Conservation (phyloP, 139 green algal genomes). For the Micractinium conductrix region DNA sequence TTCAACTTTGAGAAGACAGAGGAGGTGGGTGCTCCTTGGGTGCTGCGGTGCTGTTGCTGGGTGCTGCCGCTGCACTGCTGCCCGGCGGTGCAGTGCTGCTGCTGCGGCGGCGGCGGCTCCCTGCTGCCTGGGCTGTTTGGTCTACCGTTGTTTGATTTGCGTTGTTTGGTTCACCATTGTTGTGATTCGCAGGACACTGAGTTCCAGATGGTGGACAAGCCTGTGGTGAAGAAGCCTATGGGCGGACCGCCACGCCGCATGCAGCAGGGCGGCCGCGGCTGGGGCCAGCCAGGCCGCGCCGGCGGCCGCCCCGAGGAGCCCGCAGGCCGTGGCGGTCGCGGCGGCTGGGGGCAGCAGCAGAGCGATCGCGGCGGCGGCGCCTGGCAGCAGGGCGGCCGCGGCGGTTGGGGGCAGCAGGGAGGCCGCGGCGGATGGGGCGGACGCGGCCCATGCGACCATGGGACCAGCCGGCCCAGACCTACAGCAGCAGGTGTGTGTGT, state of each 20-base stretch:
- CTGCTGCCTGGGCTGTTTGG: no score
- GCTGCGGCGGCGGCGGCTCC: no score
- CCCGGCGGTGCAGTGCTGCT: no score
- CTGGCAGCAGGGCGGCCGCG: not conserved
- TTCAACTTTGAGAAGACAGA: constrained; percentile 97
- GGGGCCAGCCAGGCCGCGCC: constrained; percentile 59
- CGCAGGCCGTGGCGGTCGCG: constrained; percentile 20
- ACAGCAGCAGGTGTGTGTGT: no score
- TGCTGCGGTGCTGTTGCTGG: not conserved
- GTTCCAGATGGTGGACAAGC: constrained; percentile 97
- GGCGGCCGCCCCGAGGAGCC: not conserved
- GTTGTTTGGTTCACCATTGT: not conserved
- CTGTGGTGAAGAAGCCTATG: constrained; percentile 63
- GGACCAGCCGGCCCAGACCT: constrained; percentile 49
- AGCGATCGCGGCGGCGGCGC: constrained; percentile 35
- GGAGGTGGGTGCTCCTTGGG: constrained; percentile 68
- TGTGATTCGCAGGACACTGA: constrained; percentile 79
- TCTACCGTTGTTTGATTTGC: not conserved
- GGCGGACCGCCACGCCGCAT: constrained; percentile 17
- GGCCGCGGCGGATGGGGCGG: not conserved
- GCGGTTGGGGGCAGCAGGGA: not conserved
- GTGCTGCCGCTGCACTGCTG: not conserved
- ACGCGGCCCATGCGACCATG: constrained; percentile 24
- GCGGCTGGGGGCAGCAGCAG: constrained; percentile 51
- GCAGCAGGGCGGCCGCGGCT: constrained; percentile 27